These are phyloP conservation scores for Sporothrix variecibatus DNA, from an alignment of 2,329 filamentous ascomycete species.

Conservation along the genomic window DNA sequence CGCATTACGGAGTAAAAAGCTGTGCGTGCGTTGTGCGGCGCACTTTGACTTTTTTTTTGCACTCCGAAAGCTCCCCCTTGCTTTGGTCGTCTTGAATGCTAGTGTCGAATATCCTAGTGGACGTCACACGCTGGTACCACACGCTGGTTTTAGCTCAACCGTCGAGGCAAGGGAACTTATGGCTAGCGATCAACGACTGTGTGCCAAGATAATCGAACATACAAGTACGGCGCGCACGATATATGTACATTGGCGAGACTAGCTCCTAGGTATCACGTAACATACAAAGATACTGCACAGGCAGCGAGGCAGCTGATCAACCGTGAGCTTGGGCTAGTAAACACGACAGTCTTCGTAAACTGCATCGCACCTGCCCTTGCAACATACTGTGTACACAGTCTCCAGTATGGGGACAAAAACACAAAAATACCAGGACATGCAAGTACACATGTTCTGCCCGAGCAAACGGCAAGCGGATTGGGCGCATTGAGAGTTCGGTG, in stretches of 20 bases:
- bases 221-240: background rate
- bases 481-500: slow-evolving; percentile 15
- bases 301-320: too few species aligned
- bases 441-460: background rate
- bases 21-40: background rate
- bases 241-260: background rate
- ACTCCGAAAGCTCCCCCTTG: background rate
- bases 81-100: background rate
- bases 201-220: background rate
- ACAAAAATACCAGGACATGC: background rate
- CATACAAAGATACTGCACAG: too few species aligned
- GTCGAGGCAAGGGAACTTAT: background rate
- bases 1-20: too few species aligned
- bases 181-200: background rate
- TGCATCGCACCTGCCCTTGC: background rate
- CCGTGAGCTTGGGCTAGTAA: too few species aligned
- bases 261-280: too few species aligned
- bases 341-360: background rate
- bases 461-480: background rate
- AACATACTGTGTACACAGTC: too few species aligned
- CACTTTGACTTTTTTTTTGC: background rate
- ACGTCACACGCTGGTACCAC: background rate
- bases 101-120: background rate
- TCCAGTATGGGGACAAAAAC: too few species aligned
- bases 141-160: background rate